Evolutionary conservation across 2,329 filamentous ascomycete species (phyloP), one percentile per base, ranked within the genome.

Genomic region (Beauveria brongniartii): DNA sequence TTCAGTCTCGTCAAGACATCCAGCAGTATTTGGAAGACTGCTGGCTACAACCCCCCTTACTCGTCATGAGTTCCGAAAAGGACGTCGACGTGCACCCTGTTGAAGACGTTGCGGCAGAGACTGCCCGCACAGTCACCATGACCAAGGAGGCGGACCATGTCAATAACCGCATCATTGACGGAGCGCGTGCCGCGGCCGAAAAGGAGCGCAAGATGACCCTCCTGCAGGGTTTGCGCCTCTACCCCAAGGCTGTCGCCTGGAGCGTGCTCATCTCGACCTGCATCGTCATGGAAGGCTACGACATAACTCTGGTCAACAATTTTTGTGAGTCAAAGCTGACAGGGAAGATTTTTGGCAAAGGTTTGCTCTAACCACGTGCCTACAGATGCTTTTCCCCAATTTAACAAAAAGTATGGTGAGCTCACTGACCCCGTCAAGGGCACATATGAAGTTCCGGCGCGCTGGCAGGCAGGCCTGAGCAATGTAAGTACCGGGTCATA

Each of bases 271-370:
- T 96, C 73, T 93, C 89, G n/a, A 93, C 90, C 0, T 92, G 89
- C 71, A 94, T 96, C 69, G 85, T 84, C 68, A 96, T 96, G 92
- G 91, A 96, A 73, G 91, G 90, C 40, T 95, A 92, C 76, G 91
- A 96, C 70, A 80, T 94, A 62, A 87, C 84, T 68, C 78, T 95
- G 58, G 84, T 94, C 68, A 91, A 88, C 77, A 92, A 92, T 74
- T 91, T 94, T 70, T 92, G 84, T 75, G 74, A 68, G 64, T 60
- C 7, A 18, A 12, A 6, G 20, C 1, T n/a, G 18, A n/a, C 14
- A 20, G 4, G 56, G 10, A 47, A 51, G 14, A 44, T 2, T 5
- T 37, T 47, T 34, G 9, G 28, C 12, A 24, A 28, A 41, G 26
- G 16, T 40, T 28, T 51, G 24, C 22, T 14, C 26, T 61, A 40